Evolutionary conservation across 257 asterid species (phyloP).

Genomic region (Eucommia ulmoides): DNA sequence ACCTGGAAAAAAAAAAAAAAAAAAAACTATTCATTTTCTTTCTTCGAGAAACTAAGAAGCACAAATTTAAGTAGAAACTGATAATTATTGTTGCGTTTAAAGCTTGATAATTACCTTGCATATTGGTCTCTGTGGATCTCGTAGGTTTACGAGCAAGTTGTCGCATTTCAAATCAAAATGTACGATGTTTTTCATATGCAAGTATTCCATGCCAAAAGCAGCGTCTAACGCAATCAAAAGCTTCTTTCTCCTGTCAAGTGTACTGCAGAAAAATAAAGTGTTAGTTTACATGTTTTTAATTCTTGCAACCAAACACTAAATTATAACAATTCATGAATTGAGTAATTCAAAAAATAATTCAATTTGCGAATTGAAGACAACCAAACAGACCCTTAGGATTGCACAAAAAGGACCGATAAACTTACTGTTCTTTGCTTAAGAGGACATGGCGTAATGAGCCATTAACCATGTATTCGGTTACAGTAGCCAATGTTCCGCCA

Average conservation of each 20-base stretch:
- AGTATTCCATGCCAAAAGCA: constrained; percentile 40
- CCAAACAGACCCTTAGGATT: no score
- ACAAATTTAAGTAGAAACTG: no score
- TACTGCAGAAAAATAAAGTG: constrained; percentile 30
- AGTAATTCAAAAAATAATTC: no score
- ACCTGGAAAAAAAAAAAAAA: constrained; percentile 45
- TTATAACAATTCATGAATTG: no score
- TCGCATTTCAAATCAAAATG: constrained; percentile 89
- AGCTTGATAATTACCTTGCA: constrained; percentile 59
- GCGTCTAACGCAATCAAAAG: constrained; percentile 62
- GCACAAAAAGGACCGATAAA: no score
- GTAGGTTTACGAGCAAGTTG: constrained; percentile 79
- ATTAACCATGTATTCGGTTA: constrained; percentile 70
- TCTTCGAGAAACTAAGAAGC: no score
- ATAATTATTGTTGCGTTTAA: not conserved
- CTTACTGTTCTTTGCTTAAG: constrained; percentile 58
- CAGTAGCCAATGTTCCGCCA: constrained; percentile 73
- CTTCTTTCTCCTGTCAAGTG: constrained; percentile 56
- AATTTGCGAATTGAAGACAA: no score
- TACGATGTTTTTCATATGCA: constrained; percentile 67
- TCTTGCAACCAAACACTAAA: no score
- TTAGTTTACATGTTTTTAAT: no score
- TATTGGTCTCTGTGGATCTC: constrained; percentile 77
- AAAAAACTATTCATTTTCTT: no score
- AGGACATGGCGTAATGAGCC: constrained; percentile 74